Evolutionary conservation across 306 rosid species (phyloP).

Genomic region (Aeschynomene evenia): DNA sequence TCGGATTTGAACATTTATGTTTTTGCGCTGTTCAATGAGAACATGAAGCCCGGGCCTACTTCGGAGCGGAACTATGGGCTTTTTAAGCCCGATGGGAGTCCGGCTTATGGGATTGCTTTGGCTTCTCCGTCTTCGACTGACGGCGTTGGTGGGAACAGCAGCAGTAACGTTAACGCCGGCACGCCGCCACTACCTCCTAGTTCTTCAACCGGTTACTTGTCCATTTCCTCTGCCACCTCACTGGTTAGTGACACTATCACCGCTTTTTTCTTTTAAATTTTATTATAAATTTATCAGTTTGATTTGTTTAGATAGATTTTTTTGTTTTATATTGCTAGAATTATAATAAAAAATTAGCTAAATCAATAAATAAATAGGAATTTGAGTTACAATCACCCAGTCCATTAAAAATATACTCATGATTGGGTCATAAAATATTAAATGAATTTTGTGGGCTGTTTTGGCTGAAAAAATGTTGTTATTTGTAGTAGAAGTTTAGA

Average conservation of each 20-base stretch:
- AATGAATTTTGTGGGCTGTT: too few species aligned
- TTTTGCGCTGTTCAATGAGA: conserved; percentile 90
- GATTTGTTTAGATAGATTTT: too few species aligned
- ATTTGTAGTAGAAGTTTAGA: too few species aligned
- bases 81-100: conserved; percentile 83
- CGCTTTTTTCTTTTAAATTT: background rate
- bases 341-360: too few species aligned
- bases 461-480: too few species aligned
- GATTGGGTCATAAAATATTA: too few species aligned
- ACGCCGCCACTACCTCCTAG: conserved; percentile 39
- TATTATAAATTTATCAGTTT: background rate
- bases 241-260: conserved; percentile 39
- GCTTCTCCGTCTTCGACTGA: conserved; percentile 23
- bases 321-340: too few species aligned
- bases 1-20: conserved; percentile 83
- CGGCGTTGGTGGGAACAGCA: conserved; percentile 11
- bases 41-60: conserved; percentile 92
- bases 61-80: conserved; percentile 93
- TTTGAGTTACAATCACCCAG: too few species aligned
- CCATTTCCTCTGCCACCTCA: conserved; percentile 73
- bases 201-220: conserved; percentile 67
- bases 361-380: too few species aligned
- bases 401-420: too few species aligned
- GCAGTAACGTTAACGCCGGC: background rate
- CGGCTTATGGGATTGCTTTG: conserved; percentile 62